Base-by-base conservation (phyloP, 768 basidiomycete species). In the Nevesoporus exiguus region DNA sequence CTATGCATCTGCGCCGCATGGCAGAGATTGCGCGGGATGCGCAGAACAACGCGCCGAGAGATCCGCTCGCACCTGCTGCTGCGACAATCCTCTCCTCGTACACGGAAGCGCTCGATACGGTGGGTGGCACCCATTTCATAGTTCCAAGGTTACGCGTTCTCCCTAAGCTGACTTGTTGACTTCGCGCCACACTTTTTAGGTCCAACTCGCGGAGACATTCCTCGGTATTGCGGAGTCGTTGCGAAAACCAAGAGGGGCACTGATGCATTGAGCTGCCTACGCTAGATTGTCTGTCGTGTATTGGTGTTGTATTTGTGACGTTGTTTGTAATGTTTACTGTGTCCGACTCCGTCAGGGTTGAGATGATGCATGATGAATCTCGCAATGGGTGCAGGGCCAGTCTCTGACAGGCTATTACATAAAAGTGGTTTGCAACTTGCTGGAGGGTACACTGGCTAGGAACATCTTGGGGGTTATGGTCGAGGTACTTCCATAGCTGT, bases 121-220 rank as follows among this genome's bases (percentile, higher is more conserved):
- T 81, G 22, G 33, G 52, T 49, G 19, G n/a, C 3, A 0, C 17
- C 15, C 6, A 3, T 24, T 7, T 29, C 3, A 7, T 21, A 27
- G 7, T 14, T n/a, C 2, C 2, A 7, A 13, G 21, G 10, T 10
- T 34, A 24, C 21, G n/a, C n/a, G 7, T 21, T 15, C 3, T 5
- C 7, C 14, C 27, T n/a, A 7, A 29, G 21, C 29, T 45, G 17
- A 30, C 27, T 21, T 21, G 11, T 29, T 29, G n/a, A n/a, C 2
- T 30, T 21, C 21, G n/a, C 11, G n/a, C 7, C 15, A 10, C 6
- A 3, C 34, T 34, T n/a, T 29, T 8, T 11, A 84, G 82, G 72
- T 83, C 13, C 76, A 74, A 54, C 73, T 84, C 10, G 77, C 82
- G 0, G 73, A 83, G 59, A 79, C 83, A 3, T 84, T 85, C 74